phyloP scores from a whole-genome alignment of 2,329 filamentous ascomycete species.

The Scytalidium sp. region DNA sequence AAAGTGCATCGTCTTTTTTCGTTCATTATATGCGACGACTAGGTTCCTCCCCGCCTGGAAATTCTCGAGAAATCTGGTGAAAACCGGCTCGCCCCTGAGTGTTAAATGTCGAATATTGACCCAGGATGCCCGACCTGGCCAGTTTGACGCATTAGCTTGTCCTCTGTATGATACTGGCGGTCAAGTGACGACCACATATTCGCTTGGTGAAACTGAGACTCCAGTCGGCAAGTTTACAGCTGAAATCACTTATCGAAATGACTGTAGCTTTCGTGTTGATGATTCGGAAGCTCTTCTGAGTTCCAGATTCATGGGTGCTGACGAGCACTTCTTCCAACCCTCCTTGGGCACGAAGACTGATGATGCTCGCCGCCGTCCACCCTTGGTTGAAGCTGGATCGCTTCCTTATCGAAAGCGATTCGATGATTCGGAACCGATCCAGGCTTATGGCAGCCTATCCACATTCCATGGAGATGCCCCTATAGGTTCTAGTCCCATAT shows the following conservation, averaged over 20 bases:
- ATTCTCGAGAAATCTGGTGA: slow-evolving; percentile 69
- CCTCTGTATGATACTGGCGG: slow-evolving; percentile 63
- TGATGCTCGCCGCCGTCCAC: slow-evolving; percentile 34
- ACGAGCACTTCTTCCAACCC: slow-evolving; percentile 83
- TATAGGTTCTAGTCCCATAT: slow-evolving; percentile 80
- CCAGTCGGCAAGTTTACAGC: slow-evolving; percentile 82
- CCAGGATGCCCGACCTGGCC: slow-evolving; percentile 47
- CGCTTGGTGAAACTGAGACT: slow-evolving; percentile 81
- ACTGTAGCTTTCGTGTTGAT: slow-evolving; percentile 88
- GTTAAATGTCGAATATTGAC: slow-evolving; percentile 78
- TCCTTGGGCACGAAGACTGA: slow-evolving; percentile 50
- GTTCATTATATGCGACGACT: slow-evolving; percentile 79
- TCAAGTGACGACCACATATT: slow-evolving; percentile 70
- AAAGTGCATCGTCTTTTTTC: slow-evolving; percentile 91
- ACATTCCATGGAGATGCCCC: slow-evolving; percentile 85
- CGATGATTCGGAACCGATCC: slow-evolving; percentile 59
- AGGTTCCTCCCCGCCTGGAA: slow-evolving; percentile 85
- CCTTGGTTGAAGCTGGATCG: slow-evolving; percentile 63
- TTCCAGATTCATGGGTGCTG: slow-evolving; percentile 88
- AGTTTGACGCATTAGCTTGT: slow-evolving; percentile 66
- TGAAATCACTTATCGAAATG: slow-evolving; percentile 78
- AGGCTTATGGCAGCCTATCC: slow-evolving; percentile 85
- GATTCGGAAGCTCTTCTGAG: slow-evolving; percentile 88
- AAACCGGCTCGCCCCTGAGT: slow-evolving; percentile 60
- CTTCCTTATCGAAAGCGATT: slow-evolving; percentile 57